A percentile compares a stretch with the other conserved stretches of the same genome.
phyloP scores from a whole-genome alignment of 495 filamentous ascomycete species.

The Lasiosphaeria ovina region DNA sequence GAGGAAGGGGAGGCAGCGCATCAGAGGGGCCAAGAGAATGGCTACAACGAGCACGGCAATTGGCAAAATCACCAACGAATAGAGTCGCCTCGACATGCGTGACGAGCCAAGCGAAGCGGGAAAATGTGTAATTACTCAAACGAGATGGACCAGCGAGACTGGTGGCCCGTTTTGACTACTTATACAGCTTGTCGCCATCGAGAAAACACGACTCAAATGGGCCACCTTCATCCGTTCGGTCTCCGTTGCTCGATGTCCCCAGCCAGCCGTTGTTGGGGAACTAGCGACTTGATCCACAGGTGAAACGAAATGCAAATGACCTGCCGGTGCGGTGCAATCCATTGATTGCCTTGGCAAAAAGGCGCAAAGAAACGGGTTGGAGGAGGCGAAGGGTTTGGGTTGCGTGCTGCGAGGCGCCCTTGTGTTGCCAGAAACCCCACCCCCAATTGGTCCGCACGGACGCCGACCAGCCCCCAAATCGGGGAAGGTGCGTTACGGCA shows the following conservation, averaged over 20 bases:
- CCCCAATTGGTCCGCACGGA: no score
- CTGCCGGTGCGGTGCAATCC: neutral
- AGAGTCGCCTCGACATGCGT: conserved; percentile 6
- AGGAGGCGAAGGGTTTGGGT: no score
- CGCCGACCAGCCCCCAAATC: no score
- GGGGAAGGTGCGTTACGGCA: no score
- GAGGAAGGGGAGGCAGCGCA: neutral
- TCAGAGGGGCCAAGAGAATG: neutral
- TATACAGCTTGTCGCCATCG: conserved; percentile 1
- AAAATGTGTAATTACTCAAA: neutral
- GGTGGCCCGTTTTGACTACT: neutral
- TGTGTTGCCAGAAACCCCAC: no score
- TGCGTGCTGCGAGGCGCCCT: no score
- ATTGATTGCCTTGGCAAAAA: no score
- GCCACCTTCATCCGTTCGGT: conserved; percentile 5
- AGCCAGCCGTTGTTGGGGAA: conserved; percentile 1
- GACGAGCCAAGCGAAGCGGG: neutral
- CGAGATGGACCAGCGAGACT: neutral
- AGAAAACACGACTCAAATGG: neutral
- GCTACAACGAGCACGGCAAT: conserved; percentile 6
- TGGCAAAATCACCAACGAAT: conserved; percentile 8
- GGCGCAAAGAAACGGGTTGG: no score
- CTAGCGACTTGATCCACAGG: neutral
- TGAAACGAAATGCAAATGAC: neutral
- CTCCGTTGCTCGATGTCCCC: neutral